A percentile compares a stretch with the other conserved stretches of the same genome.
These are phyloP conservation scores for Biscogniauxia marginata DNA, from an alignment of 2,329 filamentous ascomycete species.

Conservation along the genomic window DNA sequence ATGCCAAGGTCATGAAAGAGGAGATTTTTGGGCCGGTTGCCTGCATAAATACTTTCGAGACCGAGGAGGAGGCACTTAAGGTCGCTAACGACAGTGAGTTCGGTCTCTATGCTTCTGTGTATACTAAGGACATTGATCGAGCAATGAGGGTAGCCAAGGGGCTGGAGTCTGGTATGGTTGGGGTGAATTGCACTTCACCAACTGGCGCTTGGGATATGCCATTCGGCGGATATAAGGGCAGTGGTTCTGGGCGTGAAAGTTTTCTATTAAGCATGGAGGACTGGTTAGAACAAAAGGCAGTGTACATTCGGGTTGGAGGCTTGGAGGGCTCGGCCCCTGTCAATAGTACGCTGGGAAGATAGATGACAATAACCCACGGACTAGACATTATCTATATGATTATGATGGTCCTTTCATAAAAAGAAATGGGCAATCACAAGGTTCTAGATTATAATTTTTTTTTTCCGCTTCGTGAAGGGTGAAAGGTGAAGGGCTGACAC, in stretches of 20 bases:
- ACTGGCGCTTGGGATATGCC: slow-evolving; percentile 37
- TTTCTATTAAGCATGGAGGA: slow-evolving; percentile 37
- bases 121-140: slow-evolving; percentile 49
- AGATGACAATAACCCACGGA: neutral
- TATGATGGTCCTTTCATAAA: neutral
- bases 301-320: slow-evolving; percentile 25
- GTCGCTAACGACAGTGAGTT: slow-evolving; percentile 57
- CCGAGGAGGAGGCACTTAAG: slow-evolving; percentile 52
- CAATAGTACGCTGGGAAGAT: slow-evolving; percentile 9
- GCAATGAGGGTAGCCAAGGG: slow-evolving; percentile 47
- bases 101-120: slow-evolving; percentile 55
- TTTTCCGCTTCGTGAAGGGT: no score
- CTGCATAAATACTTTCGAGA: slow-evolving; percentile 56
- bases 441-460: no score
- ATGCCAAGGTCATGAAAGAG: slow-evolving; percentile 52
- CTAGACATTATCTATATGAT: neutral
- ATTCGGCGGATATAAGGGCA: slow-evolving; percentile 44
- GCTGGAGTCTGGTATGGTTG: slow-evolving; percentile 60
- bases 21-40: slow-evolving; percentile 66
- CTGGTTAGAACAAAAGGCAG: slow-evolving; percentile 34
- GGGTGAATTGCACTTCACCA: slow-evolving; percentile 51
- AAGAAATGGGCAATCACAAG: no score
- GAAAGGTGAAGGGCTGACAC: no score
- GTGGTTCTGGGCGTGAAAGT: slow-evolving; percentile 38
- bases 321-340: neutral